Evolutionary conservation across 306 rosid genomes (phyloP).

Genomic region (Trichosanthes cucumerina): DNA sequence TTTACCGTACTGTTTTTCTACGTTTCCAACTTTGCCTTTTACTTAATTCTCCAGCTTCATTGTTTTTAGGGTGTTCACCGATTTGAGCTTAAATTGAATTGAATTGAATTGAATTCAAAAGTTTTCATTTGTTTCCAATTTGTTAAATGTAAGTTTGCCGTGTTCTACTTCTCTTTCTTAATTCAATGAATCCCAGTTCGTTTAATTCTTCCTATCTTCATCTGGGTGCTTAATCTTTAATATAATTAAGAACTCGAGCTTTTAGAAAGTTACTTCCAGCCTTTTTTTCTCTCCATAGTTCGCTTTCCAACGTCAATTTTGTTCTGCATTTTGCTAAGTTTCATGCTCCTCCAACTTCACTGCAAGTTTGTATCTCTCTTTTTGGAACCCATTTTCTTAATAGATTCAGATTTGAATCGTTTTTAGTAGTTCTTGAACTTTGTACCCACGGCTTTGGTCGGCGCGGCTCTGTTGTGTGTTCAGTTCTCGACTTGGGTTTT

Average conservation of each 20-base stretch:
- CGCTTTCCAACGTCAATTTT: slow-evolving; percentile 16
- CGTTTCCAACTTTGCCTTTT: slow-evolving; percentile 3
- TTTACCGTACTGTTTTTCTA: background rate
- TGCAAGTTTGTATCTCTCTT: slow-evolving; percentile 20
- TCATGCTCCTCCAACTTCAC: slow-evolving; percentile 22
- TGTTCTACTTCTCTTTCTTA: slow-evolving; percentile 18
- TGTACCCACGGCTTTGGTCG: background rate
- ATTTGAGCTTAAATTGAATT: background rate
- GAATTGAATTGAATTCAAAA: background rate
- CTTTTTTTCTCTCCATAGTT: slow-evolving; percentile 1
- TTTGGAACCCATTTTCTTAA: background rate
- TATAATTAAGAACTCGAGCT: slow-evolving; percentile 10
- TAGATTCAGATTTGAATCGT: slow-evolving; percentile 4
- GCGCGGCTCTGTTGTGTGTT: background rate
- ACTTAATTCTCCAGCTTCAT: background rate
- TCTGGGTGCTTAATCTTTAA: background rate
- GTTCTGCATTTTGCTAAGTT: slow-evolving; percentile 39
- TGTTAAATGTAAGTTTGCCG: slow-evolving; percentile 4
- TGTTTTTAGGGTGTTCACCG: background rate
- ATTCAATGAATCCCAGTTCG: slow-evolving; percentile 39
- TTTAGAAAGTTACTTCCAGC: slow-evolving; percentile 8
- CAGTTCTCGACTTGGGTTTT: background rate
- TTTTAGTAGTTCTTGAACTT: background rate
- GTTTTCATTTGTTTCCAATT: background rate
- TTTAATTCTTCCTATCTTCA: slow-evolving; percentile 12